phyloP scores from a whole-genome alignment of 192 early-diverging fungal genomes.

The Obelidium mucronatum region DNA sequence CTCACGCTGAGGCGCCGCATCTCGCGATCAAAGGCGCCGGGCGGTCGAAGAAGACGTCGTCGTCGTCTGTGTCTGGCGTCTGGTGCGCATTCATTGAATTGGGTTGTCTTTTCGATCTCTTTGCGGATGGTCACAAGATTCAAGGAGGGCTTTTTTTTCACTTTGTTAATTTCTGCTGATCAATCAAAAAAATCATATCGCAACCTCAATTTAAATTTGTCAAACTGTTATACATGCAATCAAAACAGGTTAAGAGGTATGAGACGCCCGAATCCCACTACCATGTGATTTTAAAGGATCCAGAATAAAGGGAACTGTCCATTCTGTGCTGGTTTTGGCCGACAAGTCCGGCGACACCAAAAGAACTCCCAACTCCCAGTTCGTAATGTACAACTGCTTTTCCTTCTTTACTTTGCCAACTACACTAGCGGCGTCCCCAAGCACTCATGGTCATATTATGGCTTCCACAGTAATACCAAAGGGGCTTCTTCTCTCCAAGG shows the following conservation, averaged over 20 bases:
- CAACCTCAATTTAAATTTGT: background rate
- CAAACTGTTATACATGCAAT: background rate
- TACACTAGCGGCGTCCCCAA: constrained; percentile 10
- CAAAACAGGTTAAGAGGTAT: background rate
- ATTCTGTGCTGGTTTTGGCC: background rate
- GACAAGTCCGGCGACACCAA: background rate
- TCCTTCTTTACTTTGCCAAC: constrained; percentile 22
- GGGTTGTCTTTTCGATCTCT: too few species aligned
- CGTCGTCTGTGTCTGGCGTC: too few species aligned
- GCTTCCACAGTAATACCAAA: constrained; percentile 24
- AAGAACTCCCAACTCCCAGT: constrained; percentile 32
- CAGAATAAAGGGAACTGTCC: background rate
- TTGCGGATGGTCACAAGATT: too few species aligned
- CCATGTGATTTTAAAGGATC: background rate
- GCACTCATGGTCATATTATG: constrained; percentile 37
- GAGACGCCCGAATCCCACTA: background rate
- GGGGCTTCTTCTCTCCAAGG: background rate
- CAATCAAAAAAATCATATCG: too few species aligned
- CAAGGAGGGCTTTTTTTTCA: too few species aligned
- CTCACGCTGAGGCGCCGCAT: too few species aligned
- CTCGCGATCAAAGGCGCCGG: too few species aligned
- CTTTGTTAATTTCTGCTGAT: too few species aligned
- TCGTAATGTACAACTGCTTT: background rate
- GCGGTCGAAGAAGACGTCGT: too few species aligned
- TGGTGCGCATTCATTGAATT: too few species aligned